Base-by-base conservation (phyloP, 2,329 filamentous ascomycete species). In the Salinomyces thailandicus region DNA sequence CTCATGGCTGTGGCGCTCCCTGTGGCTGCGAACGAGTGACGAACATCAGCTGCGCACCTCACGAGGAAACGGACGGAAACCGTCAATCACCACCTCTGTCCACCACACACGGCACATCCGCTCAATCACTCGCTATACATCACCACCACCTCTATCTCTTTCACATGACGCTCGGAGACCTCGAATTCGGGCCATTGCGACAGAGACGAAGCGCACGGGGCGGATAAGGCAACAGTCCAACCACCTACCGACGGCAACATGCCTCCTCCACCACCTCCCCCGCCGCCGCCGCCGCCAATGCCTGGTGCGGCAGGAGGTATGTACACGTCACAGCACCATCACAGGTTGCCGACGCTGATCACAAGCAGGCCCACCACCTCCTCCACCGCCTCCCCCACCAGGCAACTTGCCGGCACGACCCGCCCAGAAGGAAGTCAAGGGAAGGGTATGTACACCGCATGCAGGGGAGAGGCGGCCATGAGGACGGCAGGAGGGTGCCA, bases 231-330 rank as follows among this genome's bases (percentile, higher is more conserved):
- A n/a, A n/a, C n/a, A n/a, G n/a, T n/a, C n/a, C n/a, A n/a, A n/a
- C n/a, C n/a, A n/a, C n/a, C n/a, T n/a, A 33, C 7, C 28, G 22
- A 39, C 16, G 7, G 33, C 40, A 26, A 9, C 36, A 46, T 46
- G 37, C 51, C 64, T 51, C 73, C 73, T 35, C 72, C 77, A 27
- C 79, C 80, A 36, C 81, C 81, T 2, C 81, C 81, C 8, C 81
- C 81, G 2, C 82, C 81, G 20, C 58, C 57, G 30, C 81, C 78
- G 27, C 75, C 79, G 37, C 74, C 73, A 38, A 66, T 68, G 51
- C 73, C 73, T 38, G 68, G 67, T 45, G 67, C 58, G 6, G 59
- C 67, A 53, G 77, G 74, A 53, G 72, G 69, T 54, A 45, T 18
- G 42, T 36, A n/a, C n/a, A 26, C n/a, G n/a, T n/a, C n/a, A n/a